A percentile compares a stretch with the other conserved stretches of the same genome.
Evolutionary conservation across 176 grass and related monocot species (phyloP).

Genomic region (Carex cristatella): DNA sequence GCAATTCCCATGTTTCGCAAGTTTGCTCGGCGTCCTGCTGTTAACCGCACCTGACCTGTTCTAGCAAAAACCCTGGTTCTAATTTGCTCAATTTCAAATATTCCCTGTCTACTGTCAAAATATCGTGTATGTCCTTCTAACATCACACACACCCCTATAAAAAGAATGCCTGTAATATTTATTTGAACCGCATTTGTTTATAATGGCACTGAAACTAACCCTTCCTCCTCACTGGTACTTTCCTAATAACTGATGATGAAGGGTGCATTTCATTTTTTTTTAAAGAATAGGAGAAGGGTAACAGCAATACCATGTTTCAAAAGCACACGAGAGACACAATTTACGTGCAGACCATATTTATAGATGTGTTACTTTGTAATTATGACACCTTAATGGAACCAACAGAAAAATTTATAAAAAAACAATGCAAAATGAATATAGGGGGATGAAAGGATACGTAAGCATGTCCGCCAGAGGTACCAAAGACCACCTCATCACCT

Average conservation of each 20-base stretch:
- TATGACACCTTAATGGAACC: slow-evolving; percentile 7
- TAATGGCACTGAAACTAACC: background rate
- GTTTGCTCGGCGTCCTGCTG: background rate
- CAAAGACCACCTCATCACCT: slow-evolving; percentile 91
- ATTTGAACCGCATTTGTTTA: background rate
- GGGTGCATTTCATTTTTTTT: background rate
- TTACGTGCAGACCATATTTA: background rate
- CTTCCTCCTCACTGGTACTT: background rate
- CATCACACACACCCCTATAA: background rate
- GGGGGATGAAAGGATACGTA: slow-evolving; percentile 69
- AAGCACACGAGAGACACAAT: background rate
- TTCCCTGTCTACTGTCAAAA: background rate
- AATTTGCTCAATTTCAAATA: background rate
- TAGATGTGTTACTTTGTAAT: background rate
- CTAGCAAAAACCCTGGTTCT: background rate
- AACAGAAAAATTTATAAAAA: slow-evolving; percentile 5
- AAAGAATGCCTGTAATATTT: background rate
- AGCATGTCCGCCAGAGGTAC: slow-evolving; percentile 66
- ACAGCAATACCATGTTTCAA: background rate
- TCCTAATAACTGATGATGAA: background rate
- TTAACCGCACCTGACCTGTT: background rate
- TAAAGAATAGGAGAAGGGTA: background rate
- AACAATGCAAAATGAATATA: slow-evolving; percentile 18
- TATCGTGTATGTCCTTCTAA: background rate
- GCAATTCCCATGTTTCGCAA: background rate